Evolutionary conservation across 805 yeast genomes (phyloP).

Genomic region (Schwanniomyces vanrijiae): DNA sequence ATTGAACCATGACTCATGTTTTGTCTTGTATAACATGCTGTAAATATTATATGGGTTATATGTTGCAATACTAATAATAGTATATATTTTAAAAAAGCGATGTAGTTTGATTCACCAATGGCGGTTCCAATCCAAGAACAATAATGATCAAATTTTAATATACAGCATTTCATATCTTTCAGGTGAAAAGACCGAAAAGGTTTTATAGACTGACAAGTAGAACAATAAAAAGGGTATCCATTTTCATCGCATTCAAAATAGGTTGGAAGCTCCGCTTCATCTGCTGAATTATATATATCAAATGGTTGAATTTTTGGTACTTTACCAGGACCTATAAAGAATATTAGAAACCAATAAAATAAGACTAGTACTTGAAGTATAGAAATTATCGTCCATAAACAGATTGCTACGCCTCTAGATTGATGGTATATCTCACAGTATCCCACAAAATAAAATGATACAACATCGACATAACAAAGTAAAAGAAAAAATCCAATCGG

Average conservation of each 20-base stretch:
- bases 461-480: constrained; percentile 45
- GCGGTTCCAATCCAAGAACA: constrained; percentile 76
- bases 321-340: constrained; percentile 59
- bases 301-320: constrained; percentile 37
- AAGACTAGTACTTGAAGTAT: constrained; percentile 18
- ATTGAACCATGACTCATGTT: constrained; percentile 21
- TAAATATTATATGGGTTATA: constrained; percentile 24
- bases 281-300: constrained; percentile 20
- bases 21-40: constrained; percentile 20
- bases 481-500: constrained; percentile 29
- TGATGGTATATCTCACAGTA: constrained; percentile 37
- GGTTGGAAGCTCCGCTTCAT: constrained; percentile 47
- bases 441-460: constrained; percentile 44
- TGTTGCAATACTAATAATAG: constrained; percentile 21
- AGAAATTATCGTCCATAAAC: constrained; percentile 32
- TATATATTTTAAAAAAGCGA: constrained; percentile 52
- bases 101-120: constrained; percentile 68
- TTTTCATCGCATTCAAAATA: constrained; percentile 65
- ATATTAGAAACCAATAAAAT: constrained; percentile 46
- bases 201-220: constrained; percentile 63
- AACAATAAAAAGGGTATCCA: constrained; percentile 80
- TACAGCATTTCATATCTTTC: constrained; percentile 51
- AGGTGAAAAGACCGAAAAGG: constrained; percentile 73
- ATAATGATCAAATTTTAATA: constrained; percentile 79
- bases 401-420: constrained; percentile 32